phyloP scores from a whole-genome alignment of 352 stramenopile species.

The Pythium sp. region DNA sequence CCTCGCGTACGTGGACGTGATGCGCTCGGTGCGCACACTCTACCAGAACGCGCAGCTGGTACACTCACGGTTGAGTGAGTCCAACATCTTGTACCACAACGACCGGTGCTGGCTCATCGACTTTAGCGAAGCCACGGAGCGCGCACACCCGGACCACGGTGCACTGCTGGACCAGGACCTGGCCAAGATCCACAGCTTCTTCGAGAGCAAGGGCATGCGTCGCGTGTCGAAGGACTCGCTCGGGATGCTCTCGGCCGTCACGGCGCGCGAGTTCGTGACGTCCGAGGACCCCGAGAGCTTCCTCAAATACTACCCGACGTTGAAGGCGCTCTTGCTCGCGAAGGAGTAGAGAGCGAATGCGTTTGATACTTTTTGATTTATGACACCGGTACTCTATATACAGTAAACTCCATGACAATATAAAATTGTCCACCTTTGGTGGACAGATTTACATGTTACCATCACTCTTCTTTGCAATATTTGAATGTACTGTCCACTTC shows the following conservation, averaged over 20 bases:
- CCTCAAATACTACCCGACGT: slow-evolving; percentile 29
- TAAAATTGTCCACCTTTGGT: neutral
- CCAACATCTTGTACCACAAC: slow-evolving; percentile 74
- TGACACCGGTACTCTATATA: neutral
- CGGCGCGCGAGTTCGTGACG: slow-evolving; percentile 26
- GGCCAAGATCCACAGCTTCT: slow-evolving; percentile 66
- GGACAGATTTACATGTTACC: neutral
- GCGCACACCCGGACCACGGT: slow-evolving; percentile 45
- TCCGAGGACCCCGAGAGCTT: slow-evolving; percentile 26
- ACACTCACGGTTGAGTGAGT: slow-evolving; percentile 43
- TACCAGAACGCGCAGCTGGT: slow-evolving; percentile 62
- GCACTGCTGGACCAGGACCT: slow-evolving; percentile 67
- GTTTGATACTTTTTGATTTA: neutral
- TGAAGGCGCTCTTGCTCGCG: slow-evolving; percentile 24
- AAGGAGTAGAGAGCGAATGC: slow-evolving; percentile 11
- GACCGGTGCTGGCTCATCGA: slow-evolving; percentile 80
- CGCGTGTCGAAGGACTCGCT: slow-evolving; percentile 26
- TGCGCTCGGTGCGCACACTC: slow-evolving; percentile 38
- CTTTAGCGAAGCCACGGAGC: slow-evolving; percentile 78
- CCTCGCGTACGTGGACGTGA: slow-evolving; percentile 36
- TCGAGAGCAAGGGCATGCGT: slow-evolving; percentile 35
- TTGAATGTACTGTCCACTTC: neutral
- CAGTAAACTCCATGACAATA: neutral
- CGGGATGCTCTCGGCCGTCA: slow-evolving; percentile 14
- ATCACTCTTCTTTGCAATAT: neutral